Conservation (phyloP, 805 yeast species). For the Pichia manshurica region DNA sequence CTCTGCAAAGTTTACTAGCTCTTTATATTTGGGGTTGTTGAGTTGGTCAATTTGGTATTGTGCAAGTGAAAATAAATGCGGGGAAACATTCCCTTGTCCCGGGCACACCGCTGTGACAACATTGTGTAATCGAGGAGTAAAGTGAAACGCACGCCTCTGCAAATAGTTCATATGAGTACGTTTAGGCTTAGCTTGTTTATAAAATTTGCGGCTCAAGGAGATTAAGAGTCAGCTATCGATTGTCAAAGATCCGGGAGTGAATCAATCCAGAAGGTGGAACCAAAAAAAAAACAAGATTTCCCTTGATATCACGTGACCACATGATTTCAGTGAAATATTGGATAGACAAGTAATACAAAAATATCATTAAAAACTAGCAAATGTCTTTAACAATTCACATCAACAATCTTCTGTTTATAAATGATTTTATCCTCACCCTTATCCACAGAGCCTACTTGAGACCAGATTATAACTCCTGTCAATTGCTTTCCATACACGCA, state of each 20-base stretch:
- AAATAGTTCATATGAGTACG: not conserved
- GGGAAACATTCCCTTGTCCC: conserved; percentile 28
- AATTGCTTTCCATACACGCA: conserved; percentile 73
- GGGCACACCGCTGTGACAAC: conserved; percentile 22
- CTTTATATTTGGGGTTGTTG: conserved; percentile 1
- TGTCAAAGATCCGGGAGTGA: no score
- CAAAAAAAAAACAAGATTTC: no score
- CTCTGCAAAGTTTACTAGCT: conserved; percentile 1
- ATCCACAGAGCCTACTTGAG: conserved; percentile 20
- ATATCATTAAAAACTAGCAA: no score
- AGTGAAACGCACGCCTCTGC: not conserved
- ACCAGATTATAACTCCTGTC: conserved; percentile 53
- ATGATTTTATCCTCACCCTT: conserved; percentile 15
- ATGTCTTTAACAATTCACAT: conserved; percentile 30
- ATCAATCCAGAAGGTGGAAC: no score
- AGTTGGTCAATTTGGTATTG: conserved; percentile 10
- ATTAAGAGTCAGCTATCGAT: no score
- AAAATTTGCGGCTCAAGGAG: no score
- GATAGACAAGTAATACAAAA: no score
- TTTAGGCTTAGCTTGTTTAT: no score
- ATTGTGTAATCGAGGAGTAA: conserved; percentile 6
- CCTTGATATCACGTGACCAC: no score
- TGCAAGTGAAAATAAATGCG: conserved; percentile 10
- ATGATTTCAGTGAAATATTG: no score
- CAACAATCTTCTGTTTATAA: conserved; percentile 24